Percentiles rank a stretch among this genome's conserved stretches.
These are phyloP conservation scores for Xerocomus potaroensis DNA, from an alignment of 768 basidiomycete species.

Conservation along the genomic window DNA sequence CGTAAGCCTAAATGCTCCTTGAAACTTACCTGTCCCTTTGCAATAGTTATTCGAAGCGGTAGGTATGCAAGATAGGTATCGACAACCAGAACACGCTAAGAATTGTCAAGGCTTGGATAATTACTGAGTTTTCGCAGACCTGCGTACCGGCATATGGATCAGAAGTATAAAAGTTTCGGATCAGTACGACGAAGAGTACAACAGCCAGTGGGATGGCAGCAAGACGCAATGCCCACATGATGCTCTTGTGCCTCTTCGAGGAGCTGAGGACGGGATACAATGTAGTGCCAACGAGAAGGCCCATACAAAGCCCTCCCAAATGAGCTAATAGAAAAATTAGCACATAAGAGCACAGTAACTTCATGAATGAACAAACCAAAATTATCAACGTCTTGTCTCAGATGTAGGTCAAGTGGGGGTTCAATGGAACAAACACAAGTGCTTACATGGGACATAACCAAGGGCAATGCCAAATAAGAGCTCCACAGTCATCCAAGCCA, in stretches of 20 bases:
- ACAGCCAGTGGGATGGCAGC: conserved; percentile 71
- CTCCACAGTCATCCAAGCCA: conserved; percentile 81
- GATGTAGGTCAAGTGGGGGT: conserved; percentile 12
- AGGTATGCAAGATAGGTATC: conserved; percentile 88
- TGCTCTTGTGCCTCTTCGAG: conserved; percentile 64
- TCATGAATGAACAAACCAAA: conserved; percentile 57
- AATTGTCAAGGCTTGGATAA: neutral
- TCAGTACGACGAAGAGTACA: conserved; percentile 77
- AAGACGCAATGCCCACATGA: conserved; percentile 72
- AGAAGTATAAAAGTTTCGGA: conserved; percentile 85
- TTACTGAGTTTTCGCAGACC: neutral
- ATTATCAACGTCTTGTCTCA: conserved; percentile 72
- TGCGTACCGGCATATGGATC: conserved; percentile 76
- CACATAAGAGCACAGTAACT: neutral
- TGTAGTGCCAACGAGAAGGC: conserved; percentile 74
- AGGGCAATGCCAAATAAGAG: conserved; percentile 82
- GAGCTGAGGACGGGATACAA: conserved; percentile 89
- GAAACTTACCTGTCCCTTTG: conserved; percentile 42
- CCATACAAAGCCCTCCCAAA: conserved; percentile 83
- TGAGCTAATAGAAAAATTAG: conserved; percentile 55
- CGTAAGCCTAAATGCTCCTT: neutral
- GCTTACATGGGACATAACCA: conserved; percentile 77
- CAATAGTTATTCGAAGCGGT: conserved; percentile 68
- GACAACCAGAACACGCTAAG: conserved; percentile 79
- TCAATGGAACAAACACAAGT: conserved; percentile 1